A percentile compares a stretch with the other conserved stretches of the same genome.
Evolutionary conservation across 345 rosid species (phyloP).

Genomic region (Boechera stricta): DNA sequence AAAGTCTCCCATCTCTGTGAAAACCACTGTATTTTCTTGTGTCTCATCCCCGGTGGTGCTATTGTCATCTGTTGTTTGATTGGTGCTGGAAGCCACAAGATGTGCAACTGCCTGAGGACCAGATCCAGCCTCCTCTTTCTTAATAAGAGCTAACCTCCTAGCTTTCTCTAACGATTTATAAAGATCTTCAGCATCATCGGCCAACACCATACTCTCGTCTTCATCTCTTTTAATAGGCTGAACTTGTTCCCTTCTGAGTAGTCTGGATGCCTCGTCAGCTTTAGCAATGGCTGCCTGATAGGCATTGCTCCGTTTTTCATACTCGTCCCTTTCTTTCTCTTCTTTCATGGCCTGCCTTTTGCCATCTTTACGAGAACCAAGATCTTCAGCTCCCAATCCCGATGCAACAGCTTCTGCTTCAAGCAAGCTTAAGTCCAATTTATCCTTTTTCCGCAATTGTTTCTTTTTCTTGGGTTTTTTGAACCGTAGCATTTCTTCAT

Average conservation of each 20-base stretch:
- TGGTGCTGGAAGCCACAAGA: conserved; percentile 57
- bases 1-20: conserved; percentile 95
- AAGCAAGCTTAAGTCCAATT: conserved; percentile 82
- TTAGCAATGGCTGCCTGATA: conserved; percentile 77
- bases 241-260: conserved; percentile 66
- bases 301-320: conserved; percentile 77
- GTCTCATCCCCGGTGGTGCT: conserved; percentile 54
- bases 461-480: conserved; percentile 96
- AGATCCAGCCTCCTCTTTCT: conserved; percentile 61
- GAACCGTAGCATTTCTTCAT: conserved; percentile 85
- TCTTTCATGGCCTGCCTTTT: conserved; percentile 81
- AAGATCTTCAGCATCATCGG: conserved; percentile 88
- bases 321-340: conserved; percentile 78
- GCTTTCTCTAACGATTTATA: conserved; percentile 79
- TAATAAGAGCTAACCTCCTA: conserved; percentile 80
- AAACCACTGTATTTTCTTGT: conserved; percentile 81
- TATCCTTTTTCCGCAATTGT: conserved; percentile 80
- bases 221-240: conserved; percentile 58
- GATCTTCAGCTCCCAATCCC: conserved; percentile 88
- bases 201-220: conserved; percentile 62
- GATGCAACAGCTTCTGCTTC: conserved; percentile 90
- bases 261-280: conserved; percentile 90
- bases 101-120: conserved; percentile 83
- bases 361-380: conserved; percentile 86
- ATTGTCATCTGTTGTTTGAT: conserved; percentile 57